Evolutionary conservation across 106 monocot genomes (phyloP).

Genomic region (Chionographis japonica): DNA sequence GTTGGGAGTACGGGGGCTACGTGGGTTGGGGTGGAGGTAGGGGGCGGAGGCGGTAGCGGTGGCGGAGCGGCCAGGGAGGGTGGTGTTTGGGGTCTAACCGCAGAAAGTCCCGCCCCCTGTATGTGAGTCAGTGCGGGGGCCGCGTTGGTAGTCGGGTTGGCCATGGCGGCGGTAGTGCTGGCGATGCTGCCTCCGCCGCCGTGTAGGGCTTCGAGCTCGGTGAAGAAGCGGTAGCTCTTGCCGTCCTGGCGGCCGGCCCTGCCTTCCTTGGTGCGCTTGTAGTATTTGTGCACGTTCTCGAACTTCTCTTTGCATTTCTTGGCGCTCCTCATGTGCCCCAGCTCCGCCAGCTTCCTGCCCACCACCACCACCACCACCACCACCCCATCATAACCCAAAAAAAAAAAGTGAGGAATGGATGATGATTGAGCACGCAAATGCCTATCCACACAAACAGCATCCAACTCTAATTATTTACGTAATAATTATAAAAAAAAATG

Average conservation of each 20-base stretch:
- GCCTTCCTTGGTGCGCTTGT: conserved; percentile 86
- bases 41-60: neutral
- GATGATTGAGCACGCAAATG: too few species aligned
- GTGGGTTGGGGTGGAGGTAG: neutral
- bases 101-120: too few species aligned
- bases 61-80: neutral
- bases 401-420: too few species aligned
- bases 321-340: conserved; percentile 65
- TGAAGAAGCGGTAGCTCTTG: conserved; percentile 83
- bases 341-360: conserved; percentile 64
- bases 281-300: conserved; percentile 88
- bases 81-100: too few species aligned
- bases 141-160: neutral
- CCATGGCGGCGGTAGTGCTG: neutral
- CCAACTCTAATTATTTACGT: too few species aligned
- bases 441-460: too few species aligned
- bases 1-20: conserved; percentile 8
- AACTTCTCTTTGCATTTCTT: conserved; percentile 96
- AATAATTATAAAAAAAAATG: too few species aligned
- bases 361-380: neutral
- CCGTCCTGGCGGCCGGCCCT: conserved; percentile 82
- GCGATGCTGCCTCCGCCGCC: neutral
- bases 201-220: conserved; percentile 74
- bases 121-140: too few species aligned
- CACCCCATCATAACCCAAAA: too few species aligned